Evolutionary conservation across 108 stramenopile species (phyloP).

Genomic region (Aurantiochytrium sp.): DNA sequence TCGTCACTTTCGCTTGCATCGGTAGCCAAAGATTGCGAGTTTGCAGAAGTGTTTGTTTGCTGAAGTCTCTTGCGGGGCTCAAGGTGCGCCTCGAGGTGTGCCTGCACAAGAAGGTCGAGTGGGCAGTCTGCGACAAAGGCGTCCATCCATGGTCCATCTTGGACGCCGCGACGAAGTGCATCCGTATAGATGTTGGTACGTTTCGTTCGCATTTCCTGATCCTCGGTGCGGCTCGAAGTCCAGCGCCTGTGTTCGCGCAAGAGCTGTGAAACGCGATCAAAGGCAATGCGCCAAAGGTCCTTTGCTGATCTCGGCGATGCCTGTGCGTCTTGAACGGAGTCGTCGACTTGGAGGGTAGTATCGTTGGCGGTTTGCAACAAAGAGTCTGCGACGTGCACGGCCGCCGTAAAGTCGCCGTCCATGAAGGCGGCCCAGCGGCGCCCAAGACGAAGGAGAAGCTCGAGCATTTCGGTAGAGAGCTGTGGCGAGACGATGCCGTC

Average conservation of each 20-base stretch:
- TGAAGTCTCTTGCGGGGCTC: neutral
- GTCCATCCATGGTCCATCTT: neutral
- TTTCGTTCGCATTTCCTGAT: neutral
- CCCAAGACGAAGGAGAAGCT: neutral
- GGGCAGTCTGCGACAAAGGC: neutral
- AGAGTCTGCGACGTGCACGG: neutral
- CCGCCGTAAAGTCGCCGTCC: neutral
- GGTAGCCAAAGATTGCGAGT: neutral
- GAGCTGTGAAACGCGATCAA: neutral
- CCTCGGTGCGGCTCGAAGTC: neutral
- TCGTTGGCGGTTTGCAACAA: no score
- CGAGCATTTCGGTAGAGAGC: neutral
- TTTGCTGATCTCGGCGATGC: no score
- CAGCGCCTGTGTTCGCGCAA: neutral
- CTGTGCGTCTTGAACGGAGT: no score
- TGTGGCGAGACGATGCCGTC: neutral
- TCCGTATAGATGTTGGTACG: neutral
- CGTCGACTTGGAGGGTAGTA: no score
- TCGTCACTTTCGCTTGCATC: neutral
- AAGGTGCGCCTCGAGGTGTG: neutral
- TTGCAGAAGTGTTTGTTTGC: no score
- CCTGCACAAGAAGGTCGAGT: neutral
- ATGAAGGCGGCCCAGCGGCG: neutral
- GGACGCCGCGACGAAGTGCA: neutral
- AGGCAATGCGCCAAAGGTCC: neutral